Conservation (phyloP, 345 rosid species). For the Acer saccharum region DNA sequence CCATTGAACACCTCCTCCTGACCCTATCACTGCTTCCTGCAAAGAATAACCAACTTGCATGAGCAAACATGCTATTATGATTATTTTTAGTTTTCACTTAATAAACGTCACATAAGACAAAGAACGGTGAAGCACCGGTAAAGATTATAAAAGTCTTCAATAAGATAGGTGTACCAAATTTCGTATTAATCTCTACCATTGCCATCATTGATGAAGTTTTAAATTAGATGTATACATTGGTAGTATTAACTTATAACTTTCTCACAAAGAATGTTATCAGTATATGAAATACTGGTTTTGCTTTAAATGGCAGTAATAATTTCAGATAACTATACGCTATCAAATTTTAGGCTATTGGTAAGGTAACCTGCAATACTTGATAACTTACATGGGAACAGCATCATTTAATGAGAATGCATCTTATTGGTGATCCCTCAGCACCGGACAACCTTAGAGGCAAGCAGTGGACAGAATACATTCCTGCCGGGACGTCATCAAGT, state of each 20-base stretch:
- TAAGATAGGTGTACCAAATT: neutral
- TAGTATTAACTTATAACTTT: neutral
- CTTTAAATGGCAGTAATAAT: neutral
- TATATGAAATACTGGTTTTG: neutral
- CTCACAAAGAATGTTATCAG: neutral
- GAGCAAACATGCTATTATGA: neutral
- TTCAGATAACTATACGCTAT: neutral
- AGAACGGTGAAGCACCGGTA: neutral
- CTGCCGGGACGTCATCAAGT: conserved; percentile 58
- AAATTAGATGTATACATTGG: neutral
- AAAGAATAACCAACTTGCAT: neutral
- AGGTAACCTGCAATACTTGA: neutral
- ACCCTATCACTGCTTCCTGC: neutral
- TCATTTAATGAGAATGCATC: conserved; percentile 79
- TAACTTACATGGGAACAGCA: conserved; percentile 12
- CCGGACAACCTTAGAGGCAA: conserved; percentile 67
- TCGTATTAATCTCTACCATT: neutral
- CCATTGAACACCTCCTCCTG: neutral
- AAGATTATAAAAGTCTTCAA: neutral
- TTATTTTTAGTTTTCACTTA: neutral
- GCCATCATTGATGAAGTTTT: neutral
- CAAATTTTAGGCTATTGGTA: neutral
- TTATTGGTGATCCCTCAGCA: conserved; percentile 66
- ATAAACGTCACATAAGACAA: neutral
- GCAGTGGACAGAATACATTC: conserved; percentile 72